Base-by-base conservation (phyloP, 148 eudicot genomes). In the Chenopodium album region DNA sequence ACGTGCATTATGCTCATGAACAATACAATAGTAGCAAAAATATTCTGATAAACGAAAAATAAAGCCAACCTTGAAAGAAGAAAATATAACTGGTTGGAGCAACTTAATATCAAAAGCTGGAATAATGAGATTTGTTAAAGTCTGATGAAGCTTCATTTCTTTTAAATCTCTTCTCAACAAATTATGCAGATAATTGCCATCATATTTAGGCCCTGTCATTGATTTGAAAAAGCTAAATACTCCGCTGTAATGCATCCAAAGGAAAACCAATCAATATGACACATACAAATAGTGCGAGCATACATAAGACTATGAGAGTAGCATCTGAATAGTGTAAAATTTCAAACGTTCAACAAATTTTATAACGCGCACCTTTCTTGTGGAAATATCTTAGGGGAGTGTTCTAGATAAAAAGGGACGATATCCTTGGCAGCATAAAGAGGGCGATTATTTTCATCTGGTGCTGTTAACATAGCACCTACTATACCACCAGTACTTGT, bases 401-500 rank as follows among this genome's bases (percentile, higher is more conserved):
- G 70, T 2, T 82, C 23, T 3, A 80, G 46, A 59, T 87, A 87
- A 47, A 85, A 87, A 32, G 80, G 77, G 0, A 34, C 14, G 20
- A 82, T 85, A 31, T 87, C 89, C 22, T 80, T 79, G 9, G 87
- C 87, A 9, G 82, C 82, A 74, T 71, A 87, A 19, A 85, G 73
- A 32, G 87, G 89, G 4, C 87, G 85, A 52, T 77, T 85, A 4
- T 79, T 28, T 1, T 76, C 8, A 69, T 87, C 68, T 19, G 89
- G 89, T 22, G 87, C 83, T 2, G 84, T 69, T 73, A 87, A 50
- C 89, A 87, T 85, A 0, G 87, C 75, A 11, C 82, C 32, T 1
- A 83, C 67, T 4, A 87, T 68, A 14, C 89, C 86, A 2, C 89
- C 89, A 0, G 89, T 87, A 44, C 89, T 87, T 65, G 87, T 78